Base-by-base conservation (phyloP, 192 early-diverging fungal genomes). In the Radiomyces spectabilis region DNA sequence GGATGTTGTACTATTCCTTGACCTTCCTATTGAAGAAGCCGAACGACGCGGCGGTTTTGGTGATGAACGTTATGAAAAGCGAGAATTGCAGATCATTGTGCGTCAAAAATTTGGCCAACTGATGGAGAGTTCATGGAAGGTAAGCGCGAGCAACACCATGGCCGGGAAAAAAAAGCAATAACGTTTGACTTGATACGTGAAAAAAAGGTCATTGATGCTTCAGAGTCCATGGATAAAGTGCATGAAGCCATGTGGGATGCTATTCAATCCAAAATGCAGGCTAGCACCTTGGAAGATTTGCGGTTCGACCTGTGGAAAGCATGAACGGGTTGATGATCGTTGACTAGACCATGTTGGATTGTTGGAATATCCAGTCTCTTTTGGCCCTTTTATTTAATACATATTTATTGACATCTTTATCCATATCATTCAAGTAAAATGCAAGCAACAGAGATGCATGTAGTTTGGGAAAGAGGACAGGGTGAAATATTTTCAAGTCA, bases 1-100 rank as follows among this genome's bases (percentile, higher is more conserved):
- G 15, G 95, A 98, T 52, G 35, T 90, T 5, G 88, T 95, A 18
- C 72, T 97, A 34, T 99, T 91, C 59, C 55, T 97, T 53, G 91
- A 97, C 51, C 74, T 96, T 29, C 73, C 83, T 4, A 77, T 84
- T 1, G 74, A 82, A 8, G 86, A 83, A 32, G 90, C 93, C 0
- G 82, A 84, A 22, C 72, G 78, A 49, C 75, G 94, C 18, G 83
- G 75, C 7, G 93, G 87, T n/a, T 99, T 82, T 71, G 96, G 96
- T 21, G 79, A 82, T 10, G 96, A 99, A 59, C 74, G 91, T 2
- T 99, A 97, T 58, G 95, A 98, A 67, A 84, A 82, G 57, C 59
- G 80, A 4, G 86, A 84, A 22, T 70, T 98, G 39, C 95, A 98
- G 59, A 74, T 81, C 27, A 84, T 80, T 48, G 93, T 95, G 22